These are phyloP conservation scores for Scheffersomyces insectosa DNA, from an alignment of 1,139 yeast species.

Conservation along the genomic window DNA sequence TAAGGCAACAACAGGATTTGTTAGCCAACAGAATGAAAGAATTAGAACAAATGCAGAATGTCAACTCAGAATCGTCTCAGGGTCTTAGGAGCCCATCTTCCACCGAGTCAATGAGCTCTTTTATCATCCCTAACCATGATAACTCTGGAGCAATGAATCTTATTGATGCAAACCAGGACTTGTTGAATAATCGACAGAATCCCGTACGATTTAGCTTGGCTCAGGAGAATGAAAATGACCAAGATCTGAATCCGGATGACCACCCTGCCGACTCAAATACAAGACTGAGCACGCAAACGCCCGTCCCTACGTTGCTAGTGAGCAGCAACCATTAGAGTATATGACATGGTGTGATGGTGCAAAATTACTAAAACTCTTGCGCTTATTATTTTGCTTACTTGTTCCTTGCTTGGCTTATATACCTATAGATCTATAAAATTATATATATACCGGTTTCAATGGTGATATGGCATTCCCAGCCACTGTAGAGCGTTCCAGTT, in stretches of 20 bases:
- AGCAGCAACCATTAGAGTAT: conserved; percentile 11
- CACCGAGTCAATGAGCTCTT: conserved; percentile 15
- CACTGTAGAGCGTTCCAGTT: too few species aligned
- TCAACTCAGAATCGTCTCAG: conserved; percentile 1
- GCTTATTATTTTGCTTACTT: background rate
- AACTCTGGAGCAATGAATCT: conserved; percentile 9
- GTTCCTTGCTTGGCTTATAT: background rate
- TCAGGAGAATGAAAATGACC: conserved; percentile 1
- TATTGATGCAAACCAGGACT: conserved; percentile 9
- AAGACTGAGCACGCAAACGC: conserved; percentile 2
- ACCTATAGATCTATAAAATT: background rate
- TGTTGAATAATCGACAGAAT: conserved; percentile 2
- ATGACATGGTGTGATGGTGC: background rate
- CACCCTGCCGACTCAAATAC: background rate
- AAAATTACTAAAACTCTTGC: too few species aligned
- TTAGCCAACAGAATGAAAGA: conserved; percentile 26
- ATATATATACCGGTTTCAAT: background rate
- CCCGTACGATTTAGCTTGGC: conserved; percentile 3
- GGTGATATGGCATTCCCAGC: too few species aligned
- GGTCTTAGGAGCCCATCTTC: conserved; percentile 13
- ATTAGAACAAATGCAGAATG: background rate
- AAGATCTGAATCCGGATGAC: conserved; percentile 1
- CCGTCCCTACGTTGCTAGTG: conserved; percentile 17
- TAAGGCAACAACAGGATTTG: conserved; percentile 40
- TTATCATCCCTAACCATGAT: conserved; percentile 1